These are phyloP conservation scores for Escallonia rubra DNA, from an alignment of 129 eudicot genomes.

Conservation along the genomic window DNA sequence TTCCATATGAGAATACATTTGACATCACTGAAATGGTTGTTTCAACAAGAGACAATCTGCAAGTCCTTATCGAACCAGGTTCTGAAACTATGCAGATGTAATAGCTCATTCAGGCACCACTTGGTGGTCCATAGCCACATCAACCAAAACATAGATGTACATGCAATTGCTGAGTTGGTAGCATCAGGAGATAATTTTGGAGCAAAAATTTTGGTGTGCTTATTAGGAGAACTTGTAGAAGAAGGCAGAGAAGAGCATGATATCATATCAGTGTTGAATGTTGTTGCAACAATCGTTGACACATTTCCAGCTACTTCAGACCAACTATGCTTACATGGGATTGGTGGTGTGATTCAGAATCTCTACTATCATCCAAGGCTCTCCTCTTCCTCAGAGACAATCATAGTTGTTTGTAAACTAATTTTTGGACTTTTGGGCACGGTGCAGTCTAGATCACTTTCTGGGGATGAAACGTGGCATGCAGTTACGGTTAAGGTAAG, in stretches of 20 bases:
- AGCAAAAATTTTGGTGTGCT: conserved; percentile 50
- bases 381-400: conserved; percentile 37
- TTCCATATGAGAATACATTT: conserved; percentile 48
- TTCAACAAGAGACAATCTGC: conserved; percentile 84
- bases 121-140: conserved; percentile 18
- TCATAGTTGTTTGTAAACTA: conserved; percentile 36
- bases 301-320: conserved; percentile 77
- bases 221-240: conserved; percentile 62
- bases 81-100: conserved; percentile 53
- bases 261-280: conserved; percentile 38
- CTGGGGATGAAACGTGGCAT: conserved; percentile 69
- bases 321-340: conserved; percentile 68
- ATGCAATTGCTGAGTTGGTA: conserved; percentile 59
- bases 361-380: conserved; percentile 31
- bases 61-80: conserved; percentile 54
- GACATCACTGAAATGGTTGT: conserved; percentile 77
- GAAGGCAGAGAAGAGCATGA: conserved; percentile 47
- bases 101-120: conserved; percentile 16
- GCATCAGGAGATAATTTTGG: conserved; percentile 60
- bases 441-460: conserved; percentile 49
- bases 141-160: conserved; percentile 27
- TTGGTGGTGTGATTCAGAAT: conserved; percentile 48
- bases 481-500: conserved; percentile 65
- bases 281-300: conserved; percentile 31
- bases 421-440: conserved; percentile 50